Conservation (phyloP, 2,329 filamentous ascomycete species). For the Phaeosphaeriaceae sp. region DNA sequence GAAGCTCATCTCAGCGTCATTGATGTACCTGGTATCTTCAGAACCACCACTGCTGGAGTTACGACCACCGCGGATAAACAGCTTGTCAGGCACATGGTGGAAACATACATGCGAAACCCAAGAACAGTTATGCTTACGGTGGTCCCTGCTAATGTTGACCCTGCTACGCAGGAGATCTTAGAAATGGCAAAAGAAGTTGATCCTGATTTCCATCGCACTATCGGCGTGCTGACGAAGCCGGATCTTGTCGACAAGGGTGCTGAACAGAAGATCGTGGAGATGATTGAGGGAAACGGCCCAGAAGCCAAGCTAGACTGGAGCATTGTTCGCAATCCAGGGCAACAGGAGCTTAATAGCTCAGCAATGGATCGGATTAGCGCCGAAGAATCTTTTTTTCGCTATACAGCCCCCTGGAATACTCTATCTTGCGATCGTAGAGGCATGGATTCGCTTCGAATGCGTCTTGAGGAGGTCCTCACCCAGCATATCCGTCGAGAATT, state of each 20-base stretch:
- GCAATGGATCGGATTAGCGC: no score
- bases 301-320: slow-evolving; percentile 22
- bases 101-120: slow-evolving; percentile 21
- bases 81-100: slow-evolving; percentile 16
- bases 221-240: slow-evolving; percentile 47
- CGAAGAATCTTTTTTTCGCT: slow-evolving; percentile 44
- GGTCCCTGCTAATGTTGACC: slow-evolving; percentile 43
- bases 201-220: slow-evolving; percentile 22
- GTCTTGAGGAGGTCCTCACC: slow-evolving; percentile 50
- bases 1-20: slow-evolving; percentile 52
- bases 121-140: slow-evolving; percentile 23
- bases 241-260: slow-evolving; percentile 39
- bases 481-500: slow-evolving; percentile 54
- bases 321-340: slow-evolving; percentile 37
- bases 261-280: slow-evolving; percentile 12
- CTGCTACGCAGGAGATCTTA: slow-evolving; percentile 56
- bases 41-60: slow-evolving; percentile 11
- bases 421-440: neutral
- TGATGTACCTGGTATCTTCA: slow-evolving; percentile 53
- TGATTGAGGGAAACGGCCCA: neutral
- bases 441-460: slow-evolving; percentile 39
- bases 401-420: neutral
- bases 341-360: slow-evolving; percentile 5
- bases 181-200: slow-evolving; percentile 48
- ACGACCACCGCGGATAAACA: slow-evolving; percentile 21